These are phyloP conservation scores for Amesomyces nigricolor DNA, from an alignment of 2,329 filamentous ascomycete species.

Conservation along the genomic window DNA sequence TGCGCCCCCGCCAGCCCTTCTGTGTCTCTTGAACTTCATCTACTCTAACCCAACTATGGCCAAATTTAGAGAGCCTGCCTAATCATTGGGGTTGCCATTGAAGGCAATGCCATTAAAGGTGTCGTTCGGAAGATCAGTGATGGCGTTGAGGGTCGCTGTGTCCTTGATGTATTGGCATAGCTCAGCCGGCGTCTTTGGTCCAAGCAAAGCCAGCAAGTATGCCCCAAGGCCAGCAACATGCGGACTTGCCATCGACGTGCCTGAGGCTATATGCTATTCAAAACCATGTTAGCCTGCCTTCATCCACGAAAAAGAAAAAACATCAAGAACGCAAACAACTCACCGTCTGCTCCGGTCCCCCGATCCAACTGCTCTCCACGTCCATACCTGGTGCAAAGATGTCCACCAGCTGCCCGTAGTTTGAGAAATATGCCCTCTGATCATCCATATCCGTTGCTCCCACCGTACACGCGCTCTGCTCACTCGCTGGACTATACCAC, in stretches of 20 bases:
- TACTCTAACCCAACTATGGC: too few species aligned
- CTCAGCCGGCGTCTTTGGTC: conserved; percentile 36
- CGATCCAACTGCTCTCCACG: conserved; percentile 45
- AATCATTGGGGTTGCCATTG: conserved; percentile 40
- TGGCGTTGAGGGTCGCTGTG: conserved; percentile 38
- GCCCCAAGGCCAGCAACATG: conserved; percentile 33
- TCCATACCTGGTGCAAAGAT: conserved; percentile 46
- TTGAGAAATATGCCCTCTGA: conserved; percentile 40
- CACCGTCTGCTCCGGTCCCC: conserved; percentile 26
- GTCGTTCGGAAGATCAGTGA: conserved; percentile 36
- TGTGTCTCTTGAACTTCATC: too few species aligned
- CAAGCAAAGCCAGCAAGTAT: conserved; percentile 41
- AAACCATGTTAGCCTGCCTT: not conserved
- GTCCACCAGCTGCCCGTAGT: conserved; percentile 45
- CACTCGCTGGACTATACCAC: conserved; percentile 43
- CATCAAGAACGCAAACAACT: conserved; percentile 1
- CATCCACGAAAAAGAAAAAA: not conserved
- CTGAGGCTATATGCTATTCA: conserved; percentile 37
- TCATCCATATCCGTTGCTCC: conserved; percentile 42
- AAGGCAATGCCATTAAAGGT: conserved; percentile 50
- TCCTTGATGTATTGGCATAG: conserved; percentile 42
- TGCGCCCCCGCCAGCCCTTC: too few species aligned
- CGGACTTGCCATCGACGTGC: conserved; percentile 39
- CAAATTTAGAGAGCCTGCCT: not conserved
- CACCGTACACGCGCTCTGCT: conserved; percentile 45